phyloP scores from a whole-genome alignment of 768 basidiomycete genomes.

The Termitomyces sp. region DNA sequence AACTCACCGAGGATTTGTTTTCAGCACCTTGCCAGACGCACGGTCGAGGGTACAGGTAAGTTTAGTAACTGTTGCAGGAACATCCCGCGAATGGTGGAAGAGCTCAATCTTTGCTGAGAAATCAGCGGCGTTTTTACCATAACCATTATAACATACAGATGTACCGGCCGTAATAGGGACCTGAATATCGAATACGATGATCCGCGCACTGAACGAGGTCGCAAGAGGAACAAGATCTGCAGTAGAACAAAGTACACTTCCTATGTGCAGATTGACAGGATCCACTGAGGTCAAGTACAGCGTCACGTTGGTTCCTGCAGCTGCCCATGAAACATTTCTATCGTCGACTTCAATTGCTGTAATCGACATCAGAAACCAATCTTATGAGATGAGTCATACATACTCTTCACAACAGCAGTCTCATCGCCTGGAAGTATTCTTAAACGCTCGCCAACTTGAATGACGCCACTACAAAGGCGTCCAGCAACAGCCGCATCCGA shows the following conservation, averaged over 20 bases:
- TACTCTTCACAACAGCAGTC: conserved; percentile 72
- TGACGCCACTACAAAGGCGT: conserved; percentile 78
- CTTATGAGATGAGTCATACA: conserved; percentile 9
- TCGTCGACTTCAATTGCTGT: conserved; percentile 86
- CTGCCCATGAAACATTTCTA: conserved; percentile 76
- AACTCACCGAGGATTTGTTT: conserved; percentile 77
- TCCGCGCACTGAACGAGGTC: conserved; percentile 74
- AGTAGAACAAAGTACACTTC: conserved; percentile 83
- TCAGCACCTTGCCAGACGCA: conserved; percentile 65
- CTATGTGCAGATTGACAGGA: conserved; percentile 80
- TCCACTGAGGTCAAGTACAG: conserved; percentile 83
- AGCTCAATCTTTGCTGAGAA: conserved; percentile 66
- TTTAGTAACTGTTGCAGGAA: conserved; percentile 84
- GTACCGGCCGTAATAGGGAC: conserved; percentile 86
- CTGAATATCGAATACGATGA: conserved; percentile 92
- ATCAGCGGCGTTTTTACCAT: background rate
- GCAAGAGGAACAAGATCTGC: conserved; percentile 72
- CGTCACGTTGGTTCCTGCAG: conserved; percentile 87
- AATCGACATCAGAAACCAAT: background rate
- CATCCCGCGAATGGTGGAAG: conserved; percentile 91
- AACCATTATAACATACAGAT: conserved; percentile 47
- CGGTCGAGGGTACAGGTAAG: conserved; percentile 80
- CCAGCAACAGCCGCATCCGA: conserved; percentile 79
- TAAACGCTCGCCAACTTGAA: conserved; percentile 89
- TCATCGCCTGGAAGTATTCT: conserved; percentile 93